Base-by-base conservation (phyloP, 768 basidiomycete genomes). In the Rhizopogon rudus region DNA sequence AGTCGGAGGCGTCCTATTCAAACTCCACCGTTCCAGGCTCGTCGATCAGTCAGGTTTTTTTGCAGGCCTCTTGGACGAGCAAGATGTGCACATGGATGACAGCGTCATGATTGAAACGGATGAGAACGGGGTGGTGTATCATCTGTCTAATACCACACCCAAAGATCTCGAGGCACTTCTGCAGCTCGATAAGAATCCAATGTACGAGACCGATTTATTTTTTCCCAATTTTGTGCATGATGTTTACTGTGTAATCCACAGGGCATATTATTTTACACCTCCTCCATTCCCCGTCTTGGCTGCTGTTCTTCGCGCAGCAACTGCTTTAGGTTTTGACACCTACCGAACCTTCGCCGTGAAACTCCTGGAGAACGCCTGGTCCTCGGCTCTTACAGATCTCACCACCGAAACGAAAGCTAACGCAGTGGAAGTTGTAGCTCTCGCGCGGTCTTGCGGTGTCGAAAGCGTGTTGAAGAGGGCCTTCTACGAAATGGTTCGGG, bases 11-110 rank as follows among this genome's bases (percentile, higher is more conserved):
- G 67, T 63, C 3, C 61, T 70, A 35, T 76, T 75, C 60, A 64
- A 62, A 17, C 57, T 78, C 14, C 70, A 74, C n/a, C 62, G 69
- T 16, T 71, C 70, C 50, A 64, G 62, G n/a, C 66, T 77, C 5
- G 55, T 62, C 12, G 60, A 56, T 35, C 58, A 70, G 12, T 72
- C 72, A 3, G 55, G 50, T 7, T 76, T 67, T 61, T 77, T 79
- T 43, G 60, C 64, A 1, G 50, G 61, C 0, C 48, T 65, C 16
- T 66, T 71, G 40, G 12, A 43, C 33, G 52, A 53, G 1, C 41
- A 54, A 22, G 55, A 56, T n/a, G 46, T 48, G 46, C 42, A 63
- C 16, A 65, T 71, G 40, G 33, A 43, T 10, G 52, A 56, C 10
- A n/a, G 29, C 25, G 55, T 53, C 3, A 22, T 53, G 13, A 28